Evolutionary conservation across 768 basidiomycete genomes (phyloP), one percentile per base, ranked within the genome.

Genomic region (Coprinopsis strossmayeri): DNA sequence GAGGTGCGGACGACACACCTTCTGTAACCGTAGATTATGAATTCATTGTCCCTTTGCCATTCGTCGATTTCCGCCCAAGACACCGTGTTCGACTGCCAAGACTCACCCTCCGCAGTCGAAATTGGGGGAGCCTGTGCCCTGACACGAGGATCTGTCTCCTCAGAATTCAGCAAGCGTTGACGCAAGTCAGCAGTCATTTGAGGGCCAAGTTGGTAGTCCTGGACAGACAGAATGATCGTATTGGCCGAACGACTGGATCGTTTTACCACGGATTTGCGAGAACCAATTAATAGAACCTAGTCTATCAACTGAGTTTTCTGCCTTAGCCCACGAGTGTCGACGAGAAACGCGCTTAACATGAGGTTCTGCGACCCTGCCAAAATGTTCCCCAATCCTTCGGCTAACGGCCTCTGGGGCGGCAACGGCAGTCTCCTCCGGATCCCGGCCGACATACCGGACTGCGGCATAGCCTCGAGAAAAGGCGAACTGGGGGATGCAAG

Each of bases 41-140:
- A 84, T 55, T 87, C 83, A 56, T 88, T 89, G 63, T 88, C 82
- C 54, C 67, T 74, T 63, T 80, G 79, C 84, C 84, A 90, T 27
- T 74, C 73, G 34, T 81, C 77, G 37, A 87, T 68, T 48, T 84
- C 78, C 18, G 59, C 51, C 81, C 81, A 88, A 11, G 67, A 55
- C 28, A 77, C 43, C 5, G 70, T 73, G 42, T 45, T 59, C 3
- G 56, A 50, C 18, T 20, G 46, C n/a, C 15, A 17, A 11, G 21
- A 23, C 5, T n/a, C n/a, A n/a, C n/a, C 28, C n/a, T 7, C 5
- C 3, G 43, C 7, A 9, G 43, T 18, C 28, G 7, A 15, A 32
- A 45, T 17, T 9, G 25, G 17, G 18, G 21, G 21, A 26, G 21
- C 18, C 17, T 42, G 28, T 13, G 25, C n/a, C 12, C 18, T 42